Evolutionary conservation across 345 rosid species (phyloP).

Genomic region (Syzygium aqueum): DNA sequence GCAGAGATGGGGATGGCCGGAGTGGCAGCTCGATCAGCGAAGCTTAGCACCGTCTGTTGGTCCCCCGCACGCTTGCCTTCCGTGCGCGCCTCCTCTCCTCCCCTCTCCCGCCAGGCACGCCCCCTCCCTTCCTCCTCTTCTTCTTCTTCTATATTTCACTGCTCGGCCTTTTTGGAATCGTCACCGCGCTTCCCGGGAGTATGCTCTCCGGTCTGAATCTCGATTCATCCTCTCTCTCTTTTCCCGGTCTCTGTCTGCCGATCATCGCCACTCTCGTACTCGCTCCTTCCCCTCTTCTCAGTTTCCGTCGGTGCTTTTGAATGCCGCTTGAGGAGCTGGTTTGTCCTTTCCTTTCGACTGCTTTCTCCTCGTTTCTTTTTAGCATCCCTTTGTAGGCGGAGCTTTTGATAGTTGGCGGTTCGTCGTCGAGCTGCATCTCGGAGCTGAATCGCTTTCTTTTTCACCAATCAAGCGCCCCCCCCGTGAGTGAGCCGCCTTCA

Average conservation of each 20-base stretch:
- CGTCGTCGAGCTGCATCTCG: not conserved
- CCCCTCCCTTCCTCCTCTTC: not conserved
- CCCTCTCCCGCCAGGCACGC: conserved; percentile 11
- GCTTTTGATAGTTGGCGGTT: not conserved
- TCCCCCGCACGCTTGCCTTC: conserved; percentile 5
- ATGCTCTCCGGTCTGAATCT: not conserved
- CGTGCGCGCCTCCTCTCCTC: conserved; percentile 17
- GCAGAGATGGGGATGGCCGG: not conserved
- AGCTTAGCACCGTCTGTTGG: not conserved
- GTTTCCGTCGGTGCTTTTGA: not conserved
- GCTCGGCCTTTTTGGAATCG: not conserved
- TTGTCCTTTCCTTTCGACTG: not conserved
- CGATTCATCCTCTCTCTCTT: not conserved
- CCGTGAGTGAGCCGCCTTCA: not conserved
- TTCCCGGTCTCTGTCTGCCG: not conserved
- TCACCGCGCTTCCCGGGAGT: not conserved
- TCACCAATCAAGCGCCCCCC: not conserved
- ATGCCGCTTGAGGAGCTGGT: not conserved
- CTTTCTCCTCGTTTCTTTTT: not conserved
- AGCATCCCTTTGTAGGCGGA: not conserved
- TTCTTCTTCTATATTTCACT: not conserved
- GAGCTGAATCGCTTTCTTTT: not conserved
- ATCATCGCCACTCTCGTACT: not conserved
- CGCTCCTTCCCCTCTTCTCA: not conserved
- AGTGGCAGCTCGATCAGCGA: not conserved